These are phyloP conservation scores for Aspergillus hiratsukae DNA, from an alignment of 2,329 filamentous ascomycete species.

Conservation along the genomic window DNA sequence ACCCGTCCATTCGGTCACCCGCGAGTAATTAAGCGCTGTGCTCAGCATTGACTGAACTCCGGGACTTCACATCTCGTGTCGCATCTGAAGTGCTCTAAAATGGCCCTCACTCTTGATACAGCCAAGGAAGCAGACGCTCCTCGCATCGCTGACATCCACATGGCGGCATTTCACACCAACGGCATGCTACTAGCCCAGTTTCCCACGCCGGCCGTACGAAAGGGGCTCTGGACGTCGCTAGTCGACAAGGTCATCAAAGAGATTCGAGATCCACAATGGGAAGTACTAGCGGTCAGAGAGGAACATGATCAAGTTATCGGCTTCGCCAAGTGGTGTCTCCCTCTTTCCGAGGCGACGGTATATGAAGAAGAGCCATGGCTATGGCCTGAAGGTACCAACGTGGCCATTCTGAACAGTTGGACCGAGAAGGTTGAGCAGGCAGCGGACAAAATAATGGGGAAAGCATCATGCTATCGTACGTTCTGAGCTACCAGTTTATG, in stretches of 20 bases:
- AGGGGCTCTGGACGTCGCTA: constrained; percentile 12
- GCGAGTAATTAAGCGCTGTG: too few relatives aligned
- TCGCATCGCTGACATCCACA: constrained; percentile 22
- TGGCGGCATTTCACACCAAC: constrained; percentile 20
- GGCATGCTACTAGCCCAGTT: constrained; percentile 21
- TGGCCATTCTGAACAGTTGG: neutral
- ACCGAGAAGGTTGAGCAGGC: neutral
- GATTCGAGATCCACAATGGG: neutral
- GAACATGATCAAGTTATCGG: neutral
- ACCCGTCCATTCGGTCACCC: too few relatives aligned
- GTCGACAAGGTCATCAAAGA: constrained; percentile 8
- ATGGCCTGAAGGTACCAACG: neutral
- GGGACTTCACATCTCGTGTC: too few relatives aligned
- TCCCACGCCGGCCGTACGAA: constrained; percentile 17
- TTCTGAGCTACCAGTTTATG: neutral
- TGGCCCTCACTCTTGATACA: neutral
- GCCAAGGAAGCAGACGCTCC: neutral
- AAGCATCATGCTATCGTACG: neutral
- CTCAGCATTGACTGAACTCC: too few relatives aligned
- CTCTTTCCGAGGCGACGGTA: neutral
- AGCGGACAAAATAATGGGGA: neutral
- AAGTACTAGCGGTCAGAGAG: neutral
- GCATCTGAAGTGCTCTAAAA: neutral
- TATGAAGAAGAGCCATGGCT: neutral
- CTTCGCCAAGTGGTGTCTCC: neutral